Evolutionary conservation across 2,329 filamentous ascomycete species (phyloP), one percentile per base, ranked within the genome.

Genomic region (Apiospora malaysiana): DNA sequence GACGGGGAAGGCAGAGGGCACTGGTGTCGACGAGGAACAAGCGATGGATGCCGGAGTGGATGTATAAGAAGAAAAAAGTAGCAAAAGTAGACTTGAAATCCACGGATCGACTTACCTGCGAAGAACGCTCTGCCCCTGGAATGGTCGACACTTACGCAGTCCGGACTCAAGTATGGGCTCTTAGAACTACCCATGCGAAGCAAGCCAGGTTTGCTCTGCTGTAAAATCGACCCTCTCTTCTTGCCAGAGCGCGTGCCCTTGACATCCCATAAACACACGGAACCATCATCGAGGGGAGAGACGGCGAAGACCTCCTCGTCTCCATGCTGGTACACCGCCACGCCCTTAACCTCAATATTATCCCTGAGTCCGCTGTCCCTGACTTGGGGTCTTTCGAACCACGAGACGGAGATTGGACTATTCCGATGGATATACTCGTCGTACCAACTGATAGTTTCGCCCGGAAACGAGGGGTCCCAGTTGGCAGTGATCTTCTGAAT

Each of bases 391-490:
- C 89, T 86, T 77, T 94, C 88, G 56, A 97, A 85, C 95, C 95
- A 98, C 76, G 88, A 91, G 69, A 94, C 84, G 18, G 86, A 87
- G n/a, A 94, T 86, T 0, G 91, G 90, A 0, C 90, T 94, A 81
- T 95, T 88, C 45, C 95, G 88, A 69, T 95, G 93, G 73, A 97
- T 92, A 78, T 94, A 97, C 80, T 98, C 95, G 70, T 93, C 88
- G 79, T 97, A 97, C 92, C 94, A 98, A 67, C 93, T 90, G 25
- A 95, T 86, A 51, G 85, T 85, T 81, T 98, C 94, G 5, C 82
- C 83, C 0, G 90, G 88, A 73, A 92, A 94, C 0, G 89, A 89
- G 0, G 93, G 93, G 75, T 97, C 94, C 94, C 94, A 97, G 75
- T 94, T 94, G 5, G 91, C 91, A 77, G 93, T 84, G 71, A 93